Base-by-base conservation (phyloP, 805 yeast genomes). In the Ogataea polymorpha region DNA sequence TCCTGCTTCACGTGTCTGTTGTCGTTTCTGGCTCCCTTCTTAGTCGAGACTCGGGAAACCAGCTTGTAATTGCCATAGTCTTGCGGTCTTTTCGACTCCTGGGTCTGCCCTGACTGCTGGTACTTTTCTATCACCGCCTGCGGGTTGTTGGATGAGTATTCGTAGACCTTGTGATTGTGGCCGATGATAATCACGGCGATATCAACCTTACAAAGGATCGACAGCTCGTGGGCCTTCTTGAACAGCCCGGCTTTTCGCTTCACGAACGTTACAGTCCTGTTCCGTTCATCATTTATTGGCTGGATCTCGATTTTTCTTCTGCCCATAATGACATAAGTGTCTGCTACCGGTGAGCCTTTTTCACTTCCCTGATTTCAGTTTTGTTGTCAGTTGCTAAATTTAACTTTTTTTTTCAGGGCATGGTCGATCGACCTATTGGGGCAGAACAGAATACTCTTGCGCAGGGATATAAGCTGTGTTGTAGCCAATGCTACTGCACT, bases 181-280 rank as follows among this genome's bases (percentile, higher is more conserved):
- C 96, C 95, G 26, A 89, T 70, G 18, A 91, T 88, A 12, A 91
- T 80, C 23, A 91, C 91, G 2, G 98, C 95, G 23, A 93, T 72
- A 57, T 91, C 98, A 5, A 89, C 96, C 48, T 88, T 90, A 63
- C 98, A 91, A 28, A 91, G 71, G 9, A 91, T 91, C 1, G 96
- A 80, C 41, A 93, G 71, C 62, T 85, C 93, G 58, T 84, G 85
- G 2, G 91, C 91, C 61, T 84, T 85, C 57, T 86, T 86, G 65
- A 93, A 90, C 23, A 91, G 70, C 2, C 99, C 99, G 0, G 96
- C 95, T 62, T 91, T 91, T 41, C 99, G 77, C 64, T 91, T 91
- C 48, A 87, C 87, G 62, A 91, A 93, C 0, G 99, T 91, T 14
- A 82, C 86, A 5, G 85, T 79, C 42, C 86, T 65, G 65, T 89